phyloP scores from a whole-genome alignment of 768 basidiomycete genomes.

The Lactifluus subvellereus region DNA sequence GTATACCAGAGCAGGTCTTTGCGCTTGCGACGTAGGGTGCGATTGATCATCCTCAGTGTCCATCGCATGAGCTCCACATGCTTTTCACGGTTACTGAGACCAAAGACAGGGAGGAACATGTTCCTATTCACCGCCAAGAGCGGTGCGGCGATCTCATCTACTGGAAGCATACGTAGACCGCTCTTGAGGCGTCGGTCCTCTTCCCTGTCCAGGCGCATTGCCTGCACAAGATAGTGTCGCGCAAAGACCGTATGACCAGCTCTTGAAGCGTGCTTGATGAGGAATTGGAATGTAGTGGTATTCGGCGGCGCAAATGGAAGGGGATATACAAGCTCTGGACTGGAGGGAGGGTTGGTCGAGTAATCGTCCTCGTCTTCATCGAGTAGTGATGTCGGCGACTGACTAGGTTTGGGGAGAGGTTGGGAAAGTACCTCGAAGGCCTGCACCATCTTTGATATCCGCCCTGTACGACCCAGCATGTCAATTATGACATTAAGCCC shows the following conservation, averaged over 20 bases:
- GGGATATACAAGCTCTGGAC: constrained; percentile 30
- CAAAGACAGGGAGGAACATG: constrained; percentile 53
- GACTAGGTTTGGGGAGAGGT: constrained; percentile 50
- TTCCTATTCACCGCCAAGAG: constrained; percentile 49
- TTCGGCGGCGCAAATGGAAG: constrained; percentile 52
- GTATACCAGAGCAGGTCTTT: constrained; percentile 41
- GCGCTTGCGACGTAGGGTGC: constrained; percentile 45
- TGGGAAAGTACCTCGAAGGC: constrained; percentile 75
- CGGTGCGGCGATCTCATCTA: constrained; percentile 41
- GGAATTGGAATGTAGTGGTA: constrained; percentile 56
- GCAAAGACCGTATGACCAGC: constrained; percentile 47
- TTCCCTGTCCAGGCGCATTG: constrained; percentile 41
- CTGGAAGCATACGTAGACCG: constrained; percentile 28
- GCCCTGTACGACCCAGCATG: constrained; percentile 53
- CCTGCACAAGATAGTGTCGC: constrained; percentile 61
- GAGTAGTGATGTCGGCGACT: constrained; percentile 43
- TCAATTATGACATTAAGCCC: constrained; percentile 72
- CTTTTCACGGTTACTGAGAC: constrained; percentile 53
- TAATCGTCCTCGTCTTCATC: constrained; percentile 65
- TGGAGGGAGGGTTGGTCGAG: constrained; percentile 41
- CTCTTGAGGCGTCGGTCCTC: constrained; percentile 33
- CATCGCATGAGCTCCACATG: constrained; percentile 56
- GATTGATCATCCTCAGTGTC: constrained; percentile 43
- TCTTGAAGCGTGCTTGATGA: constrained; percentile 53
- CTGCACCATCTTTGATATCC: constrained; percentile 62